Base-by-base conservation (phyloP, 2,329 filamentous ascomycete species). In the Aspergillus sp. region DNA sequence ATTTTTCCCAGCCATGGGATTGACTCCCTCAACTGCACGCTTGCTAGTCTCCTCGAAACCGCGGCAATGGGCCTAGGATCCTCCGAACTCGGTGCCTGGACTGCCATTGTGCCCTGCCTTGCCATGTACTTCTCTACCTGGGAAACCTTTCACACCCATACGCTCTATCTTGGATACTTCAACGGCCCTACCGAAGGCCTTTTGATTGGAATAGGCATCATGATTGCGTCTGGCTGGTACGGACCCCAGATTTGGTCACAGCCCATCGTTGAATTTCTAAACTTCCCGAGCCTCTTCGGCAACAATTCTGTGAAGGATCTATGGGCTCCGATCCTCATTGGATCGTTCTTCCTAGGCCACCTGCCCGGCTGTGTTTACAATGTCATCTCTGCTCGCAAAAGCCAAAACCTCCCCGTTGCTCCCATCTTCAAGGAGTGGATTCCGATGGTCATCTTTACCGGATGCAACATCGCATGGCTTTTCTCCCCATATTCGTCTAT, bases 111-210 rank as follows among this genome's bases (percentile, higher is more conserved):
- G 60, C 95, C 95, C 1, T 96, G 92, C 67, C 80, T 99, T 45
- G 91, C 95, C 59, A 99, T 99, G 95, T 99, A 96, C 82, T 97
- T 99, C 79, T 97, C 93, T 3, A 99, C 95, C 2, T 99, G 95
- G 95, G 95, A 99, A 78, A 99, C 95, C 1, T 99, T 97, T 75
- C 95, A 99, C 77, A 97, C 95, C 5, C 95, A 99, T 75, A 98
- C 95, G 0, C 81, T 99, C 6, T 99, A 96, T 75, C 86, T 99
- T 12, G 95, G 95, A 55, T 91, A 93, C 73, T 90, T 99, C 84
- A 99, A 99, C 74, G 95, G 95, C 1, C 95, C 95, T 2, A 99
- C 95, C 68, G 95, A 99, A 79, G 95, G 95, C 19, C 81, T 99
- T 35, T 87, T 98, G 52, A 88, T 99, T 62, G 95, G 93, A 24